Percentiles rank a stretch among this genome's conserved stretches.
These are phyloP conservation scores for Musa beccarii DNA, from an alignment of 176 grass and related monocot genomes.

Conservation along the genomic window DNA sequence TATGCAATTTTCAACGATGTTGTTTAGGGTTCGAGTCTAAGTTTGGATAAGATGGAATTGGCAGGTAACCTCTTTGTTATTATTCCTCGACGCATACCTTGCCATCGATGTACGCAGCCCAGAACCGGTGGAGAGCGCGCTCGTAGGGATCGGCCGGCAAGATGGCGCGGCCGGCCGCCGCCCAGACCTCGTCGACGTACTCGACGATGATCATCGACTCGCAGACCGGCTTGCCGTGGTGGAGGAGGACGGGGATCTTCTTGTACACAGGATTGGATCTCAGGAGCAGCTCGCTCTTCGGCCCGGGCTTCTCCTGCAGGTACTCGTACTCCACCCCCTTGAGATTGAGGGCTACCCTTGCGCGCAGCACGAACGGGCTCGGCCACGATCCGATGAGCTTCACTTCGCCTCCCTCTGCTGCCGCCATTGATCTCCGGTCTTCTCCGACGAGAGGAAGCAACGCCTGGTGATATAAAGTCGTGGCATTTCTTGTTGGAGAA, in stretches of 20 bases:
- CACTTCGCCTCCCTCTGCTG: neutral
- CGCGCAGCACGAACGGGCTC: neutral
- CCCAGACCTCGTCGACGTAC: neutral
- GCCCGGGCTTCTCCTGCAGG: neutral
- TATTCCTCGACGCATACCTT: neutral
- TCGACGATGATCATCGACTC: neutral
- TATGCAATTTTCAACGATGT: too few species aligned
- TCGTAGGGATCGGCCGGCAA: neutral
- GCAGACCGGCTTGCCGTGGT: neutral
- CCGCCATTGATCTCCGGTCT: too few species aligned
- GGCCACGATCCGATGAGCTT: neutral
- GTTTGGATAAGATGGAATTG: too few species aligned
- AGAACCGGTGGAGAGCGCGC: neutral
- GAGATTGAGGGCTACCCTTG: neutral
- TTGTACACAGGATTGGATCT: neutral
- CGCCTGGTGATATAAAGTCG: too few species aligned
- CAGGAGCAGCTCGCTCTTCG: constrained; percentile 5
- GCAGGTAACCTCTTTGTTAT: too few species aligned
- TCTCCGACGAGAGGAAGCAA: too few species aligned
- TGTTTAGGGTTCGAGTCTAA: too few species aligned
- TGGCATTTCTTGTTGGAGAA: too few species aligned
- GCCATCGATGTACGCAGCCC: neutral
- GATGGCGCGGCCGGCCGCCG: neutral
- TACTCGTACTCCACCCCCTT: neutral
- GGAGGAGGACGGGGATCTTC: constrained; percentile 1